Conservation (phyloP, 2,329 filamentous ascomycete species). For the Fusarium falciforme region DNA sequence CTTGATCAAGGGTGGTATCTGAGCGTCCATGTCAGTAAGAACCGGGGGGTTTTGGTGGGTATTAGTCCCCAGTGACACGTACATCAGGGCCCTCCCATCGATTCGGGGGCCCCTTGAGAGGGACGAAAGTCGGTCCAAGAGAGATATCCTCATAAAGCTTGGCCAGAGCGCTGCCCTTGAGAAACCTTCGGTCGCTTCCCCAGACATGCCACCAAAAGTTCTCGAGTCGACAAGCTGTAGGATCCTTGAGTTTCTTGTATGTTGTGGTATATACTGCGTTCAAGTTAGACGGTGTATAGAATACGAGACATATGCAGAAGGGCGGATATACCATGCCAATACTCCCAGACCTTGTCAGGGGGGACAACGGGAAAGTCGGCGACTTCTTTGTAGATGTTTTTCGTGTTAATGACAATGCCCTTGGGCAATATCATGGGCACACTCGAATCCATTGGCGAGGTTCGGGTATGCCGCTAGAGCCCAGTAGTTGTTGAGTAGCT, state of each 20-base stretch:
- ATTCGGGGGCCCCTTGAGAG: constrained; percentile 64
- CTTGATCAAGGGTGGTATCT: constrained; percentile 46
- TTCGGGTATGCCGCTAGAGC: constrained; percentile 11
- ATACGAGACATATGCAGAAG: background rate
- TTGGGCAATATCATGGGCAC: constrained; percentile 64
- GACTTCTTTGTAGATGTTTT: constrained; percentile 64
- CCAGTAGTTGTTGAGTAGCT: constrained; percentile 10
- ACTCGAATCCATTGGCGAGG: constrained; percentile 48
- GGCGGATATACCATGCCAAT: constrained; percentile 65
- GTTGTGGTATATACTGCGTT: constrained; percentile 69
- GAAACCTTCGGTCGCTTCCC: constrained; percentile 66
- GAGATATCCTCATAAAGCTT: constrained; percentile 69
- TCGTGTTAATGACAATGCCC: constrained; percentile 67
- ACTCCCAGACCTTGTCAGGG: constrained; percentile 63
- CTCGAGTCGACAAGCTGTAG: constrained; percentile 71
- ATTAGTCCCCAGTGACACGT: constrained; percentile 32
- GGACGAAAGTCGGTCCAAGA: constrained; percentile 66
- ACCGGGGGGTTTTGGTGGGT: background rate
- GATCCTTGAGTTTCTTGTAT: constrained; percentile 67
- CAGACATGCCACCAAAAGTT: constrained; percentile 76
- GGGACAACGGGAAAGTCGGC: constrained; percentile 63
- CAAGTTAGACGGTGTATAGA: constrained; percentile 19
- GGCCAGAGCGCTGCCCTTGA: constrained; percentile 66
- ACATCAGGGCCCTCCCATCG: constrained; percentile 65
- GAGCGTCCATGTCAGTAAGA: constrained; percentile 23